Base-by-base conservation (phyloP, 768 basidiomycete genomes). In the Clathrus columnatus region DNA sequence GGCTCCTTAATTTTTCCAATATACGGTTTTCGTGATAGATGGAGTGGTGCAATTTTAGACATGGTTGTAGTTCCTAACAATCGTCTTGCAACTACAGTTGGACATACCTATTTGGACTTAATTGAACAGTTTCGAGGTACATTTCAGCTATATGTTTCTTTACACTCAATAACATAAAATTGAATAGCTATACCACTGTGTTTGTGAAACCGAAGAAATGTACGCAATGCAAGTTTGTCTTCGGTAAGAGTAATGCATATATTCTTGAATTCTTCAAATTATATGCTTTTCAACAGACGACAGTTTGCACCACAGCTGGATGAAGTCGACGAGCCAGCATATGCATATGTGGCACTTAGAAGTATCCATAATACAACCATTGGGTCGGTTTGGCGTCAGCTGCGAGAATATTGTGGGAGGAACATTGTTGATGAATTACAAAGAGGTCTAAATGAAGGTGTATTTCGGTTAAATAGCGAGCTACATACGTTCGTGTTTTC, bases 31-130 rank as follows among this genome's bases (percentile, higher is more conserved):
- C 59, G 61, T 29, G 69, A 70, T 55, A 67, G 70, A 52, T 68
- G 61, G 56, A 59, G 57, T 1, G 65, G 60, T 23, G 42, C 21
- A 5, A 20, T 64, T n/a, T 59, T 62, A 1, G 49, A 57, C 28
- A 0, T 69, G 41, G 10, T 21, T 24, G 59, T 66, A 14, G 58
- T 71, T 5, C 70, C 66, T 2, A 64, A 70, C 46, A 60, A 53
- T 20, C 61, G 63, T 14, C 57, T 59, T 2, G 56, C 60, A 4
- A 60, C 43, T 11, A 60, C 63, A 10, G 54, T 70, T 26, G 69
- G 64, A 17, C 69, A 73, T 61, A 32, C 69, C 0, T 70, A 61
- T 52, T 62, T 71, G 27, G 71, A 73, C 55, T 60, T 70, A 18
- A 26, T 70, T 6, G 62, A 68, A 23, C 58, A 63, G 24, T 50